These are phyloP conservation scores for Phytophthora megakarya DNA, from an alignment of 352 stramenopile genomes.

Conservation along the genomic window DNA sequence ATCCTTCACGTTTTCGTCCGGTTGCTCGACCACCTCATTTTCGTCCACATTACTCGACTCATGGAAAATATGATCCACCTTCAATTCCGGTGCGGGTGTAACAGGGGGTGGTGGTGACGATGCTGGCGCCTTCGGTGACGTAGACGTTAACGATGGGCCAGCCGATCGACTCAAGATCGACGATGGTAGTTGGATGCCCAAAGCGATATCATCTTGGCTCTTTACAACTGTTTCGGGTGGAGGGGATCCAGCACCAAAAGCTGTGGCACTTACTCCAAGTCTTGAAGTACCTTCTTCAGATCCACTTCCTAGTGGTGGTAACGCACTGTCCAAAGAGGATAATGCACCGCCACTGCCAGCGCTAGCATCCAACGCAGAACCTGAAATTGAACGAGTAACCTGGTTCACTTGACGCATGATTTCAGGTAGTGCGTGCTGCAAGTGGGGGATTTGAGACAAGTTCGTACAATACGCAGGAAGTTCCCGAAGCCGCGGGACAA, in stretches of 20 bases:
- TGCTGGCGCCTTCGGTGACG: conserved; percentile 47
- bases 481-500: conserved; percentile 96
- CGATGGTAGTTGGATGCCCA: conserved; percentile 46
- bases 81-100: conserved; percentile 56
- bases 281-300: conserved; percentile 33
- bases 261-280: conserved; percentile 22
- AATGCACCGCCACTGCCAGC: conserved; percentile 26
- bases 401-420: conserved; percentile 90
- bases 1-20: conserved; percentile 91
- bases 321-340: conserved; percentile 22
- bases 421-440: conserved; percentile 93
- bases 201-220: conserved; percentile 35
- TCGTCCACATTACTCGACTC: conserved; percentile 69
- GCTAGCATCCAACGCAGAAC: conserved; percentile 35
- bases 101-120: conserved; percentile 48
- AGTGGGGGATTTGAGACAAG: conserved; percentile 97
- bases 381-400: conserved; percentile 69
- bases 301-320: conserved; percentile 26
- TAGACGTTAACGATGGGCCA: conserved; percentile 49
- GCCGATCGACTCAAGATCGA: conserved; percentile 53
- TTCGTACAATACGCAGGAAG: conserved; percentile 98
- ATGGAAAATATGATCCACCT: conserved; percentile 88
- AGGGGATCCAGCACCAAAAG: conserved; percentile 31
- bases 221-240: conserved; percentile 24
- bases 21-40: conserved; percentile 64